A percentile compares a stretch with the other conserved stretches of the same genome.
Conservation (phyloP, 139 green algal species). For the Haematococcus lacustris region DNA sequence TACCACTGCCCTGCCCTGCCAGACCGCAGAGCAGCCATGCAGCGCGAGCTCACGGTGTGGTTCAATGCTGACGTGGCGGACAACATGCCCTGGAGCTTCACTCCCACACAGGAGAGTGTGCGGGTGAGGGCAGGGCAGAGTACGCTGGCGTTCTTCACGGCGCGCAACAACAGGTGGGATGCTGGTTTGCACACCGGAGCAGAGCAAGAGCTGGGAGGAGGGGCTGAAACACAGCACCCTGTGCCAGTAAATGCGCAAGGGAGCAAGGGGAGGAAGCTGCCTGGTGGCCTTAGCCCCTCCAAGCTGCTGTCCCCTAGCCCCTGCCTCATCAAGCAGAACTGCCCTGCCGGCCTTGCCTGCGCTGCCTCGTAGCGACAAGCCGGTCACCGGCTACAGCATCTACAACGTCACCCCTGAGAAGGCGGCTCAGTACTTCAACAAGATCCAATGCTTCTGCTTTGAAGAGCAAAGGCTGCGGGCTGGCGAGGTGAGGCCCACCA, state of each 20-base stretch:
- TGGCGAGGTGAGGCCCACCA: slow-evolving; percentile 45
- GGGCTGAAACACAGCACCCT: too few relatives aligned
- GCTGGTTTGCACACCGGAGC: neutral
- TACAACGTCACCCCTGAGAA: slow-evolving; percentile 93
- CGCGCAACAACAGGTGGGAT: slow-evolving; percentile 67
- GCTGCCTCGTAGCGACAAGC: slow-evolving; percentile 31
- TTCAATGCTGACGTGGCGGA: slow-evolving; percentile 91
- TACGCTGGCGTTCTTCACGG: slow-evolving; percentile 96
- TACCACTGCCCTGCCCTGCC: too few relatives aligned
- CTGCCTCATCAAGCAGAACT: neutral
- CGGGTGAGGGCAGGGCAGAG: slow-evolving; percentile 82
- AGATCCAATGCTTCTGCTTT: slow-evolving; percentile 95
- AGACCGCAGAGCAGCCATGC: slow-evolving; percentile 50
- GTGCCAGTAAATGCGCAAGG: too few relatives aligned
- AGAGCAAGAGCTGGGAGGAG: too few relatives aligned
- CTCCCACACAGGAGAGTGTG: slow-evolving; percentile 65
- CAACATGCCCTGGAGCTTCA: slow-evolving; percentile 88
- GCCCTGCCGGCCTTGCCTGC: neutral
- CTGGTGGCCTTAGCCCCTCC: too few relatives aligned
- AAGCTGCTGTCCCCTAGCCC: too few relatives aligned
- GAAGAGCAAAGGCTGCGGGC: slow-evolving; percentile 87
- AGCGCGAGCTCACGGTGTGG: slow-evolving; percentile 63
- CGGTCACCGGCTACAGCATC: slow-evolving; percentile 87
- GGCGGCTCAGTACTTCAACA: slow-evolving; percentile 90
- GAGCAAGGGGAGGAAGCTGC: neutral